Conservation (phyloP, 208 protist genomes). For the Tritrichomonas foetus region DNA sequence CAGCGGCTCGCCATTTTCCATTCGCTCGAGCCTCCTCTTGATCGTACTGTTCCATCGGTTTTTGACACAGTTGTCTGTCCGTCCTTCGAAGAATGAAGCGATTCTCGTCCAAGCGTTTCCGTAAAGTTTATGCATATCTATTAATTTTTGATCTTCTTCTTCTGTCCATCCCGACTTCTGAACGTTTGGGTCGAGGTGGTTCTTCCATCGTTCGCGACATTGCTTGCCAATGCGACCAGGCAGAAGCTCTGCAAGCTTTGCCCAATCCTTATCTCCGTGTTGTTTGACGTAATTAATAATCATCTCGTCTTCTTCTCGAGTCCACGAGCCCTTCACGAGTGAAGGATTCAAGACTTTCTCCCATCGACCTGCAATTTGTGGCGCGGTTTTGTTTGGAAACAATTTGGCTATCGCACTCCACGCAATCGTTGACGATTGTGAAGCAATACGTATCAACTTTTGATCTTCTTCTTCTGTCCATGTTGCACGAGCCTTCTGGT, state of each 20-base stretch:
- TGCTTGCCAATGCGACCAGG: not conserved
- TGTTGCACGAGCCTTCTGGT: not conserved
- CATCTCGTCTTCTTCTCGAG: conserved; percentile 94
- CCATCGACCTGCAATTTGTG: conserved; percentile 97
- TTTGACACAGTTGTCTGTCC: conserved; percentile 59
- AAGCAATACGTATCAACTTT: not conserved
- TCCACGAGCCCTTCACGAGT: conserved; percentile 98
- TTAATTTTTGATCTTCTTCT: conserved; percentile 50
- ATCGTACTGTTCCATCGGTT: conserved; percentile 60
- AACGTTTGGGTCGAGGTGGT: conserved; percentile 39
- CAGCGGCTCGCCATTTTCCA: not conserved
- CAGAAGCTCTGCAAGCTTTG: not conserved
- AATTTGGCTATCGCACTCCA: conserved; percentile 56
- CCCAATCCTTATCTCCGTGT: conserved; percentile 52
- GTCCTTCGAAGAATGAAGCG: not conserved
- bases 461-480: conserved; percentile 18
- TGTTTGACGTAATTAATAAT: conserved; percentile 76
- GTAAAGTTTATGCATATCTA: not conserved
- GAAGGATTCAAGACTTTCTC: conserved; percentile 96
- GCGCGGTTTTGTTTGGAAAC: conserved; percentile 88
- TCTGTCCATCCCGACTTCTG: conserved; percentile 50
- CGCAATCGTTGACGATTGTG: not conserved
- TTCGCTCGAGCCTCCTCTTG: not conserved
- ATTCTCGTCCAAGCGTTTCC: conserved; percentile 14
- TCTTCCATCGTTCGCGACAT: not conserved